Percentiles rank a stretch among this genome's conserved stretches.
phyloP scores from a whole-genome alignment of 345 rosid genomes.

The Arabis alpina region DNA sequence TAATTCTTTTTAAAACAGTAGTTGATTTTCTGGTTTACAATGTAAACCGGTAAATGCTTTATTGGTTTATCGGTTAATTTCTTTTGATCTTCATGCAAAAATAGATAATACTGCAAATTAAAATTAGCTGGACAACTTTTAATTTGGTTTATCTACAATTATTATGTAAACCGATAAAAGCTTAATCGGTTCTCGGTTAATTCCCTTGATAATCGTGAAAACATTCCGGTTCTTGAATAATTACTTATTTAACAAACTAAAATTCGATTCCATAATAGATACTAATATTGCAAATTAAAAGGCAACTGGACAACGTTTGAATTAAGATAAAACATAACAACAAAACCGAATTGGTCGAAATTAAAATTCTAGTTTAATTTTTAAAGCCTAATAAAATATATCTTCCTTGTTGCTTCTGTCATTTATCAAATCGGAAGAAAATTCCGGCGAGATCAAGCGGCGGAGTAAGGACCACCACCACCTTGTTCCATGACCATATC shows the following conservation, averaged over 20 bases:
- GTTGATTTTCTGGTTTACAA: neutral
- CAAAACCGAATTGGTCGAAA: neutral
- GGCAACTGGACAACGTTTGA: conserved; percentile 14
- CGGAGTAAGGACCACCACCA: conserved; percentile 32
- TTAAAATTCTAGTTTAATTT: neutral
- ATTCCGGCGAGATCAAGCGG: conserved; percentile 22
- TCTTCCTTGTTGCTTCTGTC: neutral
- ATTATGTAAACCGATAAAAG: too few relatives aligned
- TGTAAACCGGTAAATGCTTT: too few relatives aligned
- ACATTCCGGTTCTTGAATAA: too few relatives aligned
- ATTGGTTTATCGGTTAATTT: neutral
- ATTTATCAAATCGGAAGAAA: neutral
- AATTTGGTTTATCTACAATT: too few relatives aligned
- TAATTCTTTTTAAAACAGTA: neutral
- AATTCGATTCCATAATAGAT: too few relatives aligned
- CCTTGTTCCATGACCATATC: neutral
- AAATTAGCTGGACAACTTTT: too few relatives aligned
- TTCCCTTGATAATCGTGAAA: too few relatives aligned
- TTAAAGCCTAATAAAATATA: neutral
- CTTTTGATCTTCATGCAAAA: too few relatives aligned
- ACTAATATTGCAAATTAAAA: neutral
- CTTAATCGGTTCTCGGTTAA: too few relatives aligned
- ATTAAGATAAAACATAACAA: conserved; percentile 10
- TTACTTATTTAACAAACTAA: too few relatives aligned
- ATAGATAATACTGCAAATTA: neutral